Base-by-base conservation (phyloP, 2,329 filamentous ascomycete genomes). In the Fusarium illudens region DNA sequence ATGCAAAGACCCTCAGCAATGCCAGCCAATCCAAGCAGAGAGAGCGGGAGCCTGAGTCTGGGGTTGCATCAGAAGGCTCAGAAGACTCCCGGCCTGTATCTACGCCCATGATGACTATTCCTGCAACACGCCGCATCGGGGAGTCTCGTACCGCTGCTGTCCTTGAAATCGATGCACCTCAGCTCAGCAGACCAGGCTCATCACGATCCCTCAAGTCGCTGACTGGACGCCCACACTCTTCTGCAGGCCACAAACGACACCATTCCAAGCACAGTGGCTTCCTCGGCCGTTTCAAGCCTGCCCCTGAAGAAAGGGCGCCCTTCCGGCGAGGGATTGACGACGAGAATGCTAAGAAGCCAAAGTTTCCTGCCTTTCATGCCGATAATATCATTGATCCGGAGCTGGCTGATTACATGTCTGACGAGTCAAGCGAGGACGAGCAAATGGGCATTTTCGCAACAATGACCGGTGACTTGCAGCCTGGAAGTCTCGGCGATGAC, bases 371-470 rank as follows among this genome's bases (percentile, higher is more conserved):
- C n/a, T 98, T 99, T 72, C 96, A 99, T 77, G 94, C 96, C 75
- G 96, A 99, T 81, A 98, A 96, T 75, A 97, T 99, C 71, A 98
- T 99, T 71, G 96, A 99, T 76, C 96, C 96, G 1, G 96, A 99
- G 74, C 83, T 99, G 56, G 95, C 94, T 6, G 92, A 93, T 32
- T 99, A 96, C 79, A 92, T 99, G 84, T 99, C 96, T 7, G 96
- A 99, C 76, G 94, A 92, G 49, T 97, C 94, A 2, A 97, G 93
- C 73, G 95, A 92, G 34, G 94, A 97, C 72, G 94, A 99, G 69
- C 92, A 96, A 72, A 90, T 94, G 79, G 94, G 91, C 74, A 90
- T 97, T 12, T 92, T 97, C 78, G 90, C 92, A 2, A 89, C 87
- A 7, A 86, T 91, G 81, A 83, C 94, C n/a, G 88, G 86, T 48